Evolutionary conservation across 306 rosid genomes (phyloP).

Genomic region (Malus orientalis): DNA sequence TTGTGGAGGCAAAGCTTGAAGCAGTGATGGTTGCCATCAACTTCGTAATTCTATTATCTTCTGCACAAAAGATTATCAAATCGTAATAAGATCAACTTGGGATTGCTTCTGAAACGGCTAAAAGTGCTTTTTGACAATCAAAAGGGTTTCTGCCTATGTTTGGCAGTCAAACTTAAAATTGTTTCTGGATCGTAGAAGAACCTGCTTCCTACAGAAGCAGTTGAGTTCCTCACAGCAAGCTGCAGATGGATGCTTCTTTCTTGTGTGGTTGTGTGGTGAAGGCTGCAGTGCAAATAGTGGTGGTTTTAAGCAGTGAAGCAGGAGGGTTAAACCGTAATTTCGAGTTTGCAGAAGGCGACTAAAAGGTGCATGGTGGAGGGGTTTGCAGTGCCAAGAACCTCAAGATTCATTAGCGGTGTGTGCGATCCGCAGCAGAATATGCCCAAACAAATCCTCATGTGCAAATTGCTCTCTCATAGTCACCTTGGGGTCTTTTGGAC

Average conservation of each 20-base stretch:
- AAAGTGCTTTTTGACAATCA: background rate
- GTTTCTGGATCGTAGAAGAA: background rate
- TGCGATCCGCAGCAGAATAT: slow-evolving; percentile 2
- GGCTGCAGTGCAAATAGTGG: background rate
- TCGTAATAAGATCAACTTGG: background rate
- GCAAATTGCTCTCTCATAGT: background rate
- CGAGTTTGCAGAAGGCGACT: slow-evolving; percentile 24
- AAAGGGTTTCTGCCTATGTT: background rate
- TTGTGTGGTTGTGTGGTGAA: background rate
- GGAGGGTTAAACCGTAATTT: background rate
- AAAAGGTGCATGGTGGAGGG: background rate
- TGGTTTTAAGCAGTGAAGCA: background rate
- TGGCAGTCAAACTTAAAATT: background rate
- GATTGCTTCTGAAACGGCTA: background rate
- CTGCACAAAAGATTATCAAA: background rate
- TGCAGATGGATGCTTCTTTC: background rate
- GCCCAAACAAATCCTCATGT: background rate
- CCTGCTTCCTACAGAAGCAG: background rate
- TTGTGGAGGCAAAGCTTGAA: slow-evolving; percentile 38
- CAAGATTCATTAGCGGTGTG: slow-evolving; percentile 8
- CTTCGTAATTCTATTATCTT: background rate
- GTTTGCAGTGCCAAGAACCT: background rate
- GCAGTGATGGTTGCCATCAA: slow-evolving; percentile 50
- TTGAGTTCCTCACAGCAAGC: background rate
- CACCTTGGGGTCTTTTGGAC: background rate